phyloP scores from a whole-genome alignment of 1,139 yeast genomes.

The Hemisphaericaspora xylanilytica region DNA sequence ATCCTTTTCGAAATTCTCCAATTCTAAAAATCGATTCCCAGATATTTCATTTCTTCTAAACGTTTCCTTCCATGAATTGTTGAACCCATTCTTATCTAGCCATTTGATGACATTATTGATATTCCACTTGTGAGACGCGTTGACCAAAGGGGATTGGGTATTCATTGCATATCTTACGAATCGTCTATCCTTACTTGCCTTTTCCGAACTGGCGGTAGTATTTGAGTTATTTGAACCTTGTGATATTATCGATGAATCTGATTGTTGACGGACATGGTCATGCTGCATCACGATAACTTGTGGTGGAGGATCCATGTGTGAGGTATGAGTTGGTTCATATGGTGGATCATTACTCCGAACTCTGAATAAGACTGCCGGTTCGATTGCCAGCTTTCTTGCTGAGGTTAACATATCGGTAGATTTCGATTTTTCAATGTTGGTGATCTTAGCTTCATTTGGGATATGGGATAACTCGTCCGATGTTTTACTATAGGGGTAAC shows the following conservation, averaged over 20 bases:
- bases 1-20: constrained; percentile 63
- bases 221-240: constrained; percentile 31
- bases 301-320: neutral
- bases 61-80: constrained; percentile 67
- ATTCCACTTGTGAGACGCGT: constrained; percentile 53
- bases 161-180: constrained; percentile 48
- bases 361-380: neutral
- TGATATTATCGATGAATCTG: constrained; percentile 37
- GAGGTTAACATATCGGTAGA: constrained; percentile 5
- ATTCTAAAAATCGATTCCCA: constrained; percentile 63
- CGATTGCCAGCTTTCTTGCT: constrained; percentile 3
- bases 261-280: constrained; percentile 35
- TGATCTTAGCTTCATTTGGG: neutral
- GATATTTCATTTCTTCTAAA: constrained; percentile 58
- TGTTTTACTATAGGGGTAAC: constrained; percentile 29
- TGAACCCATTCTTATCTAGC: constrained; percentile 67
- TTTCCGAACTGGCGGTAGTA: constrained; percentile 26
- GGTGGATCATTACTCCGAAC: constrained; percentile 3
- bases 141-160: constrained; percentile 27
- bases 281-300: neutral
- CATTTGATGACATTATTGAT: constrained; percentile 62
- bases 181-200: constrained; percentile 36
- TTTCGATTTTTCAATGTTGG: constrained; percentile 4
- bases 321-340: neutral
- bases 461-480: constrained; percentile 14